A percentile compares a stretch with the other conserved stretches of the same genome.
Evolutionary conservation across 106 monocot genomes (phyloP).

Genomic region (Posidonia australis): DNA sequence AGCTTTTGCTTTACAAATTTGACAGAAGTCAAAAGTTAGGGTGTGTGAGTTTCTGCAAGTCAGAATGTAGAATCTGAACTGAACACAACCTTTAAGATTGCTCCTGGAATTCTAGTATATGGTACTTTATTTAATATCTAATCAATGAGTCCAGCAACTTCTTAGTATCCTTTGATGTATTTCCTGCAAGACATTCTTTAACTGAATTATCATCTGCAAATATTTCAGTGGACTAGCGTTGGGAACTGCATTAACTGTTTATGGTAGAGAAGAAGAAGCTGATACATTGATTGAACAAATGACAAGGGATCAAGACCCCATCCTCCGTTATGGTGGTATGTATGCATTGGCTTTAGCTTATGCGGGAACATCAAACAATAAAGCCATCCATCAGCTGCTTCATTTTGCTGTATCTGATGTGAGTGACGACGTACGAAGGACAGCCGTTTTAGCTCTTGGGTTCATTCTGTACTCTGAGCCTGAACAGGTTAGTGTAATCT

Average conservation of each 20-base stretch:
- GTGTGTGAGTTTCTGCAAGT: no score
- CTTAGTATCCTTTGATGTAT: not conserved
- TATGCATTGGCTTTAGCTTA: conserved; percentile 95
- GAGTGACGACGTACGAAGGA: conserved; percentile 96
- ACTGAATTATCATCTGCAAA: not conserved
- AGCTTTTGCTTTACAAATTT: no score
- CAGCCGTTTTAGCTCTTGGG: conserved; percentile 94
- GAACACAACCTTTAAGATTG: no score
- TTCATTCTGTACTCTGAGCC: conserved; percentile 93
- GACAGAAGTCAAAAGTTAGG: no score
- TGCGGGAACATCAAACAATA: conserved; percentile 94
- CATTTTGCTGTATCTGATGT: conserved; percentile 99
- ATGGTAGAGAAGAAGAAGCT: conserved; percentile 97
- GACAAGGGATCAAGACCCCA: conserved; percentile 98
- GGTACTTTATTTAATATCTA: no score
- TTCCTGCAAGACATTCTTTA: not conserved
- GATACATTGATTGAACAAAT: conserved; percentile 95
- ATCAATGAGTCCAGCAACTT: no score
- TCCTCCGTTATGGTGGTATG: conserved; percentile 99
- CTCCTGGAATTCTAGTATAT: no score
- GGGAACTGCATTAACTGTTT: conserved; percentile 92
- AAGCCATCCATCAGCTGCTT: conserved; percentile 95
- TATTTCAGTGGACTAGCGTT: conserved; percentile 61
- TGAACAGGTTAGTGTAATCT: conserved; percentile 58
- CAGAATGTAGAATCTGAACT: no score